phyloP scores from a whole-genome alignment of 257 asterid species.

The Apocynum venetum region DNA sequence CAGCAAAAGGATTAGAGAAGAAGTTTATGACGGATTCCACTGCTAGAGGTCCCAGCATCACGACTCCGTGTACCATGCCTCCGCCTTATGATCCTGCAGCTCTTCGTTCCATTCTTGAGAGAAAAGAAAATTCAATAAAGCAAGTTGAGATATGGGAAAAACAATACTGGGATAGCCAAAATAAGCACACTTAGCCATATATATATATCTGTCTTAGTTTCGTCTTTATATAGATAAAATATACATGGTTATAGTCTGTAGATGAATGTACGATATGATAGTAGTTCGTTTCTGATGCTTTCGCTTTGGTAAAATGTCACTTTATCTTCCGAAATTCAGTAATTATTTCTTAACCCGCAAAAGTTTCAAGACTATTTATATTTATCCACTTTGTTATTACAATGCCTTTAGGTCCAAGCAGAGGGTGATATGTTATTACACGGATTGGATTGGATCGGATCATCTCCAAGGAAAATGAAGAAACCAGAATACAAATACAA shows the following conservation, averaged over 20 bases:
- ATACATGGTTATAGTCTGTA: not conserved
- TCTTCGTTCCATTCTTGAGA: conserved; percentile 39
- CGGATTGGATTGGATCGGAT: too few species aligned
- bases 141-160: conserved; percentile 69
- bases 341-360: not conserved
- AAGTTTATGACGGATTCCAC: conserved; percentile 63
- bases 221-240: not conserved
- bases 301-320: not conserved
- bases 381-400: not conserved
- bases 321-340: not conserved
- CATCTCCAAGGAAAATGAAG: too few species aligned
- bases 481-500: too few species aligned
- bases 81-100: conserved; percentile 63
- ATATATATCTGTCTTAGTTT: not conserved
- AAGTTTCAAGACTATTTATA: too few species aligned
- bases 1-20: conserved; percentile 41
- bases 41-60: conserved; percentile 39
- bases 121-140: conserved; percentile 35
- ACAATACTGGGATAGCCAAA: conserved; percentile 46
- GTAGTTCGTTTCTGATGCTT: not conserved
- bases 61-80: conserved; percentile 60
- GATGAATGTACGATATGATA: not conserved
- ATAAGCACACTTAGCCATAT: conserved; percentile 21
- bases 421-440: not conserved
- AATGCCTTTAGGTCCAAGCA: not conserved